These are phyloP conservation scores for Penicillium subrubescens DNA, from an alignment of 495 filamentous ascomycete genomes.

Conservation along the genomic window DNA sequence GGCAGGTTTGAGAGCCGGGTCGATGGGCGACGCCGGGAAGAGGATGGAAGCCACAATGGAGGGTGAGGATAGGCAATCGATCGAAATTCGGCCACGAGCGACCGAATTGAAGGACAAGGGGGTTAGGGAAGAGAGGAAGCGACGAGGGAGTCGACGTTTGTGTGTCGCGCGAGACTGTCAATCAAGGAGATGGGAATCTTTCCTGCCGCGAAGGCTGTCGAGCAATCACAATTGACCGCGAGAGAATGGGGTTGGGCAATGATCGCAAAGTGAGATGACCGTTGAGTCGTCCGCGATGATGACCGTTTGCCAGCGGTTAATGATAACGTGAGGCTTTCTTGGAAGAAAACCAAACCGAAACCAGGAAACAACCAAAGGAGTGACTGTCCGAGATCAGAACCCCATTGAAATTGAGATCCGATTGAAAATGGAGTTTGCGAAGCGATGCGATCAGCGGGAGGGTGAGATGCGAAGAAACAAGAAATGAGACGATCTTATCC, in stretches of 20 bases:
- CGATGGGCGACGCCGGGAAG: constrained; percentile 61
- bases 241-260: not conserved
- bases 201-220: not conserved
- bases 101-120: constrained; percentile 38
- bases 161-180: not conserved
- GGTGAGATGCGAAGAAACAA: constrained; percentile 16
- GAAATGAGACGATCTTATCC: constrained; percentile 26
- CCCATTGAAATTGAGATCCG: not conserved
- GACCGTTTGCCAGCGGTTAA: not conserved
- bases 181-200: not conserved
- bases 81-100: constrained; percentile 41
- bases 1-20: constrained; percentile 50
- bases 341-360: not conserved
- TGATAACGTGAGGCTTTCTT: not conserved
- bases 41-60: constrained; percentile 54
- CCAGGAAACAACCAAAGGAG: constrained; percentile 8
- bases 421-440: not conserved
- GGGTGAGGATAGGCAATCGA: constrained; percentile 34
- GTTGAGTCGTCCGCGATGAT: not conserved
- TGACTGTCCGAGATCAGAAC: not conserved
- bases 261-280: not conserved
- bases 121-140: constrained; percentile 6
- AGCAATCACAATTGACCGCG: not conserved
- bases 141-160: not conserved
- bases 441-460: constrained; percentile 5